Conservation (phyloP, 2,329 filamentous ascomycete genomes). For the Trichoderma arundinaceum region DNA sequence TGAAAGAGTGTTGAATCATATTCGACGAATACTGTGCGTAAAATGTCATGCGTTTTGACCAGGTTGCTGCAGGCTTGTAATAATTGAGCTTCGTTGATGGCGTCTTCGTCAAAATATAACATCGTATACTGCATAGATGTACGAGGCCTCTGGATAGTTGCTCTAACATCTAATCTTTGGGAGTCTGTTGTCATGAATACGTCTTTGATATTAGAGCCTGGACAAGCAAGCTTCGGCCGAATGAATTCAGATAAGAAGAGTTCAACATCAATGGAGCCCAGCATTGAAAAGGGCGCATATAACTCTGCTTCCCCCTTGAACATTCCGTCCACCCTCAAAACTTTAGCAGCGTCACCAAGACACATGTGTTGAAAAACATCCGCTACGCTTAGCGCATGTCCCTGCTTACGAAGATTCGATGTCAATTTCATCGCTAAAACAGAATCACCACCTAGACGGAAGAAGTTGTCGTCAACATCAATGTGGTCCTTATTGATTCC, state of each 20-base stretch:
- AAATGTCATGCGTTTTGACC: constrained; percentile 36
- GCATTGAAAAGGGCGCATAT: constrained; percentile 37
- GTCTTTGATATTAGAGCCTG: constrained; percentile 37
- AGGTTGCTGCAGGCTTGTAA: constrained; percentile 37
- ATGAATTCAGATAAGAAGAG: constrained; percentile 33
- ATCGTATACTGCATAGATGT: constrained; percentile 41
- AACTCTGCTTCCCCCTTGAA: constrained; percentile 24
- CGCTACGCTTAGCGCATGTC: constrained; percentile 38
- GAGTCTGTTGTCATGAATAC: constrained; percentile 37
- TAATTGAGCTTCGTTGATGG: constrained; percentile 35
- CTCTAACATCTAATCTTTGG: constrained; percentile 36
- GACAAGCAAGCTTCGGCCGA: constrained; percentile 34
- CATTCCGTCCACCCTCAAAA: constrained; percentile 31
- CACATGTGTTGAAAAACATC: constrained; percentile 41
- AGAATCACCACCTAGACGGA: constrained; percentile 12
- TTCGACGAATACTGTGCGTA: constrained; percentile 39
- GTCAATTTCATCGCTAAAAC: constrained; percentile 46
- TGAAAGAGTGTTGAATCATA: constrained; percentile 33
- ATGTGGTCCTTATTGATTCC: constrained; percentile 37
- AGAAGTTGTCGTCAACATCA: constrained; percentile 45
- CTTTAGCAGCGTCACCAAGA: constrained; percentile 37
- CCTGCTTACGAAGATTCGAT: constrained; percentile 36
- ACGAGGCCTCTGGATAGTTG: constrained; percentile 35
- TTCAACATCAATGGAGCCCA: constrained; percentile 33
- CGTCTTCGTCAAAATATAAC: constrained; percentile 37